phyloP scores from a whole-genome alignment of 805 yeast species.

The Pichia insulana region DNA sequence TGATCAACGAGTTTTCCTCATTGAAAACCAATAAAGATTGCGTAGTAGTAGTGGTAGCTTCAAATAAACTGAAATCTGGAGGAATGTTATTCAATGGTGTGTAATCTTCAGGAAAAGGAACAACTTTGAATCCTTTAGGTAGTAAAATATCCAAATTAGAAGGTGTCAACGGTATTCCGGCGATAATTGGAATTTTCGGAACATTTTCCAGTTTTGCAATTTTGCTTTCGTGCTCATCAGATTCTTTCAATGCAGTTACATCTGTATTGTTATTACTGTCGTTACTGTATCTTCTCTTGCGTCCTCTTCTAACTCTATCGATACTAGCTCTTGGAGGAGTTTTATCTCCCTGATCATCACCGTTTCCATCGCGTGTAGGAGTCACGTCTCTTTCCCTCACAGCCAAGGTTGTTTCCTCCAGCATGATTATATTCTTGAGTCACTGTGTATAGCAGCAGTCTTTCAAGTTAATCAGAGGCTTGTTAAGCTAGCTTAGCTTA shows the following conservation, averaged over 20 bases:
- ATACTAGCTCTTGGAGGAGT: conserved; percentile 35
- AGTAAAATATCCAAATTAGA: conserved; percentile 39
- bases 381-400: conserved; percentile 16
- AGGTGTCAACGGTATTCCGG: conserved; percentile 34
- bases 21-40: conserved; percentile 18
- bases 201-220: no score
- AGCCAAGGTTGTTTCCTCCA: not conserved
- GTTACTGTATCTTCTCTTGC: conserved; percentile 5
- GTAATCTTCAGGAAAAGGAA: conserved; percentile 38
- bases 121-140: conserved; percentile 41
- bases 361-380: conserved; percentile 26
- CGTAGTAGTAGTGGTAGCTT: not conserved
- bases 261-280: conserved; percentile 20
- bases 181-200: conserved; percentile 20
- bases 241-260: conserved; percentile 14
- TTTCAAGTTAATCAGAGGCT: no score
- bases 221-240: not conserved
- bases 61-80: conserved; percentile 28
- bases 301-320: conserved; percentile 6
- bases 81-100: conserved; percentile 27
- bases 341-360: conserved; percentile 28
- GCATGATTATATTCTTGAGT: not conserved
- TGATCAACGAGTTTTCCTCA: conserved; percentile 21
- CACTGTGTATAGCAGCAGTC: no score
- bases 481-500: no score